phyloP scores from a whole-genome alignment of 2,329 filamentous ascomycete genomes.

The Cercospora sp. region DNA sequence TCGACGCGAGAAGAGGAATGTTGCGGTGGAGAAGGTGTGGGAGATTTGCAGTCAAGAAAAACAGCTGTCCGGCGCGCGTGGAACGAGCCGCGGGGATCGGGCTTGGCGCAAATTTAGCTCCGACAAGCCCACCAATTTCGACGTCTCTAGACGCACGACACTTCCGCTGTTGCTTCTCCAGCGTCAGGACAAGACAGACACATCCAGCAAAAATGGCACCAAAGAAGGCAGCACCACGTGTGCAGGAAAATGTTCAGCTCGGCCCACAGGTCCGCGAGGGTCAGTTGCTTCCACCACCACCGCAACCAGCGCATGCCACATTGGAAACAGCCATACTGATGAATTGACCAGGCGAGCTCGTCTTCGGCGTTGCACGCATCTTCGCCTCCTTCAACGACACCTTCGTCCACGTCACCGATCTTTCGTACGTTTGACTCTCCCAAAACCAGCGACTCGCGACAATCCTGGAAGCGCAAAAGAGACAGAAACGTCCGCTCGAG shows the following conservation, averaged over 20 bases:
- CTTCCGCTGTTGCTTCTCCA: slow-evolving; percentile 16
- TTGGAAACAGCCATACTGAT: slow-evolving; percentile 27
- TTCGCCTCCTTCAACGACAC: slow-evolving; percentile 74
- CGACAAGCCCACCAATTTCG: slow-evolving; percentile 17
- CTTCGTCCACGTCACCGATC: slow-evolving; percentile 97
- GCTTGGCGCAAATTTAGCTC: slow-evolving; percentile 19
- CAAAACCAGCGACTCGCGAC: background rate
- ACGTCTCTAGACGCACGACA: slow-evolving; percentile 2
- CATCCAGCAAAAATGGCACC: slow-evolving; percentile 71
- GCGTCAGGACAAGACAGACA: slow-evolving; percentile 32
- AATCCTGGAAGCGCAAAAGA: background rate
- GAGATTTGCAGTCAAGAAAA: slow-evolving; percentile 13
- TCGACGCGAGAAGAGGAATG: background rate
- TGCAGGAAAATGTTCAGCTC: slow-evolving; percentile 95
- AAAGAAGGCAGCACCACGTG: slow-evolving; percentile 82
- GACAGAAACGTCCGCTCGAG: slow-evolving; percentile 15
- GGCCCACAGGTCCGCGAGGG: slow-evolving; percentile 96
- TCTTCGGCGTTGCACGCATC: slow-evolving; percentile 97
- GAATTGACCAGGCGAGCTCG: slow-evolving; percentile 72
- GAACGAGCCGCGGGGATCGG: slow-evolving; percentile 10
- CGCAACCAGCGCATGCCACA: slow-evolving; percentile 13
- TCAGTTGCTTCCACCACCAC: slow-evolving; percentile 48
- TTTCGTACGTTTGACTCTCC: slow-evolving; percentile 51
- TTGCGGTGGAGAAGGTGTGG: slow-evolving; percentile 12
- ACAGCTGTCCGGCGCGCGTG: background rate